Base-by-base conservation (phyloP, 768 basidiomycete species). In the Tulasnella sp. region DNA sequence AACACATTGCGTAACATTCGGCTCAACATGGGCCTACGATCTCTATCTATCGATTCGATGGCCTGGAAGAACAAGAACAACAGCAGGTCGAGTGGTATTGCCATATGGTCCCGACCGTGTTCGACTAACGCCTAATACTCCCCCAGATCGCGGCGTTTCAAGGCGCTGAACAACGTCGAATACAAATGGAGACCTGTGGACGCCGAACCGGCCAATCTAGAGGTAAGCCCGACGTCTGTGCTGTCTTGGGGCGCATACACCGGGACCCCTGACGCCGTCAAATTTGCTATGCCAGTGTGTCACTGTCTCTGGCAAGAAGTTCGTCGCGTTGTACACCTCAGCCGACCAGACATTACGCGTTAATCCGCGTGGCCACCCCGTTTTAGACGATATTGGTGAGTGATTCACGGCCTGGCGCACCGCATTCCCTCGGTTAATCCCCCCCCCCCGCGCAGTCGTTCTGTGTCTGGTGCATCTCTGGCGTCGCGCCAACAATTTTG, bases 11-110 rank as follows among this genome's bases (percentile, higher is more conserved):
- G 83, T 71, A 87, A 86, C 73, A 87, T 86, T 7, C 86, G 82
- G 0, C 85, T 88, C 11, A 84, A 85, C 79, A 89, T 89, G 81
- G 89, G 89, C 10, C 81, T 87, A 23, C 40, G 32, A 29, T 46
- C 88, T 87, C 80, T 87, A 39, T 80, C 85, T 69, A 84, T 89
- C 57, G 83, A 85, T 75, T 88, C 89, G 75, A 81, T 90, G 78
- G 86, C 89, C 67, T 87, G 83, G 80, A 79, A 81, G 42, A 89
- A 90, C 82, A 89, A 88, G 77, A 80, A 83, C 13, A 84, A 83
- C 18, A 88, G 90, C 87, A 85, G 86, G 89, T 89, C 78, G 75
- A 76, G 23, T 26, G 18, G 0, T 51, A 26, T 61, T 37, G 0
- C 16, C 37, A 35, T 13, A 37, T n/a, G 75, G 26, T 18, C 32